Conservation (phyloP, 2,329 filamentous ascomycete species). For the Alternaria conjuncta region DNA sequence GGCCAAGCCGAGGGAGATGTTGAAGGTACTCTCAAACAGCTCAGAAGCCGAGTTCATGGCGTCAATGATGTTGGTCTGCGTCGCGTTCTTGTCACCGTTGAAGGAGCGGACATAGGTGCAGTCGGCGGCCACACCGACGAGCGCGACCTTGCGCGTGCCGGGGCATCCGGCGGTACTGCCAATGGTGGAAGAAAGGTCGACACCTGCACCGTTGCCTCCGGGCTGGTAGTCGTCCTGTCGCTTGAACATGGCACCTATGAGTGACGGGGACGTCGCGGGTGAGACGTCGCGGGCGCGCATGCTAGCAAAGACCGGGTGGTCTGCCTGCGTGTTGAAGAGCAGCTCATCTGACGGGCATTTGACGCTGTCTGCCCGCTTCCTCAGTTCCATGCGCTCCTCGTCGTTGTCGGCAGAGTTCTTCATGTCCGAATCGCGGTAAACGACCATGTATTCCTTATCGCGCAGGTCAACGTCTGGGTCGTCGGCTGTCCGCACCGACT, state of each 20-base stretch:
- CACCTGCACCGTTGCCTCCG: constrained; percentile 75
- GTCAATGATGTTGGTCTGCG: constrained; percentile 76
- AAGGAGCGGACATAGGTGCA: constrained; percentile 84
- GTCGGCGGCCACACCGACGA: constrained; percentile 91
- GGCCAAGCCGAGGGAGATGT: constrained; percentile 88
- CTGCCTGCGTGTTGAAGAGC: constrained; percentile 75
- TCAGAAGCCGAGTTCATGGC: constrained; percentile 86
- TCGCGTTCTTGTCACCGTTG: constrained; percentile 71
- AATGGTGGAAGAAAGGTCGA: constrained; percentile 80
- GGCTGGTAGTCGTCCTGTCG: constrained; percentile 71
- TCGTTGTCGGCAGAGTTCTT: constrained; percentile 21
- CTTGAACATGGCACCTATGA: constrained; percentile 71
- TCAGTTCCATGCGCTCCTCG: constrained; percentile 67
- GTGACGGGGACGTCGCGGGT: constrained; percentile 61
- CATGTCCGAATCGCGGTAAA: constrained; percentile 92
- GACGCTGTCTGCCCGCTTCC: constrained; percentile 57
- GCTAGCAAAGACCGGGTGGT: constrained; percentile 68
- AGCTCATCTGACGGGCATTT: constrained; percentile 78
- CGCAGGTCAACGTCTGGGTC: constrained; percentile 70
- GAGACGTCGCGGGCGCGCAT: constrained; percentile 62
- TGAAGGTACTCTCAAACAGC: constrained; percentile 89
- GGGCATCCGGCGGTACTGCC: constrained; percentile 86
- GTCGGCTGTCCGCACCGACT: constrained; percentile 68
- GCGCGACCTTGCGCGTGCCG: constrained; percentile 84
- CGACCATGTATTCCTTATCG: constrained; percentile 79